phyloP scores from a whole-genome alignment of 2,329 filamentous ascomycete genomes.

The Colletotrichum cordylinicola region DNA sequence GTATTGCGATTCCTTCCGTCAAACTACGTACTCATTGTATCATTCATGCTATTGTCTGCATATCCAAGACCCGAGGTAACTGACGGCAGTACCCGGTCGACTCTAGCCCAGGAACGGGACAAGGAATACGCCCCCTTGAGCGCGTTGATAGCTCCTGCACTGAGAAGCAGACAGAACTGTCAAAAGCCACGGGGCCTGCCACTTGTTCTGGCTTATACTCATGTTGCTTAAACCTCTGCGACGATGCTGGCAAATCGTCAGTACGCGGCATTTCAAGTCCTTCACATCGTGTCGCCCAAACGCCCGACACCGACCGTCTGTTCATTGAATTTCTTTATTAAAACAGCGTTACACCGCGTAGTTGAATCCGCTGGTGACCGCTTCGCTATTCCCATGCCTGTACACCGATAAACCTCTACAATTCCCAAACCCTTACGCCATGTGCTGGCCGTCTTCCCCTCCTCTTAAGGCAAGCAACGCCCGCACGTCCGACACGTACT shows the following conservation, averaged over 20 bases:
- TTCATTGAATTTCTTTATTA: conserved; percentile 13
- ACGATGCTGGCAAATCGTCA: neutral
- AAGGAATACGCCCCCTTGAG: neutral
- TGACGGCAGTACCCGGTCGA: neutral
- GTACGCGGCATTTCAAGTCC: neutral
- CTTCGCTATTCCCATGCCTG: conserved; percentile 15
- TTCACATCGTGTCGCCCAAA: neutral
- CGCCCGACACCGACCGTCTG: neutral
- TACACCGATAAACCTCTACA: conserved; percentile 13
- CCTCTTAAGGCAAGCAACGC: conserved; percentile 87
- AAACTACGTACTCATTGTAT: conserved; percentile 13
- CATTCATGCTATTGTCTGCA: neutral
- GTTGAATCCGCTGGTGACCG: conserved; percentile 14
- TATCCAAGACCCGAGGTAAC: neutral
- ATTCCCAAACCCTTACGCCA: conserved; percentile 39
- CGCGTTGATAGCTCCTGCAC: neutral
- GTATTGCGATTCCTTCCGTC: neutral
- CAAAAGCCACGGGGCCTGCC: neutral
- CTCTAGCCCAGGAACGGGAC: neutral
- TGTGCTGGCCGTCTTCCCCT: conserved; percentile 76
- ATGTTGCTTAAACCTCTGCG: neutral
- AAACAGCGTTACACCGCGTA: conserved; percentile 15
- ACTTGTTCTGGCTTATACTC: neutral
- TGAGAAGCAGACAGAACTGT: neutral
- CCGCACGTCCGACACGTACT: conserved; percentile 95